Evolutionary conservation across 2,329 filamentous ascomycete genomes (phyloP), one percentile per base, ranked within the genome.

Genomic region (Metarhizium brunneum): DNA sequence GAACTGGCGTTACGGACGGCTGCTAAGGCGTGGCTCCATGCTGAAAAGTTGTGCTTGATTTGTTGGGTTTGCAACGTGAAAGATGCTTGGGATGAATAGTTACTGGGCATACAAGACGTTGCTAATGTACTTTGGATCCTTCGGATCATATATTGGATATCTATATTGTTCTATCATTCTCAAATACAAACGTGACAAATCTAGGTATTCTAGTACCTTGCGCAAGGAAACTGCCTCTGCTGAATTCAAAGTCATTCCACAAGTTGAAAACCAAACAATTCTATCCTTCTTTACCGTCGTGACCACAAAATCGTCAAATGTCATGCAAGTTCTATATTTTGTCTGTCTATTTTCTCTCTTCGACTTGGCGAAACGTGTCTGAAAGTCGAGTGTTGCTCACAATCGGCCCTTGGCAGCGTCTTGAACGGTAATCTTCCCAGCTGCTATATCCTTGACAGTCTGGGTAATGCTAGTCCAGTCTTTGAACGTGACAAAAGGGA

Each of bases 401-500:
- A 73, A 64, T 25, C 71, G 69, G 48, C 77, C 76, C 52, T 70
- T 73, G 38, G 89, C 88, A 29, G 89, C 86, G 49, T 88, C 82
- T 64, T 88, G 76, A 7, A 90, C 83, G 25, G 79, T 85, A 16
- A 80, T 81, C 69, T 86, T 85, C 29, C 89, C 90, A 36, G 82
- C 82, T n/a, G 78, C 79, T 64, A 96, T 90, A 57, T 87, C 84
- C 74, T 90, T 85, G 58, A 90, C 86, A 35, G 86, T 87, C 58
- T 81, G 76, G 50, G 89, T 77, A 65, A 96, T 96, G 60, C 85
- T 83, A 6, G 81, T 82, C 83, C 92, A 96, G 74, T 92, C 84
- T 64, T 88, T 79, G 69, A 96, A 96, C 3, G 88, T 84, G 14
- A 89, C 92, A 70, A 95, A 96, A 0, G 92, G 91, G 20, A 95